These are phyloP conservation scores for Zelonia costaricensis DNA, from an alignment of 208 protist genomes.

Conservation along the genomic window DNA sequence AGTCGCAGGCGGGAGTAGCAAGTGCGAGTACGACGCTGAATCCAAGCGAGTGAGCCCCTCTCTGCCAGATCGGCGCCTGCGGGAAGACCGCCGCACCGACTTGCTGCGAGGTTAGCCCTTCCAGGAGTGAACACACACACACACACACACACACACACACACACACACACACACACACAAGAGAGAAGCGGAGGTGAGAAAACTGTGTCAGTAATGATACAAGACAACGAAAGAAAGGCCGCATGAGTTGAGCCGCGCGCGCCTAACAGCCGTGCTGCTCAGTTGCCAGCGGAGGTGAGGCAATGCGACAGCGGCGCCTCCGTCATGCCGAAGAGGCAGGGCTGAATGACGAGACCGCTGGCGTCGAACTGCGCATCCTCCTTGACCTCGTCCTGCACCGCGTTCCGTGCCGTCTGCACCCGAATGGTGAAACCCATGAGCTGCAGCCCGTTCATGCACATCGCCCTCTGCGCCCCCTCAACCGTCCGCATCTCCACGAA, in stretches of 20 bases:
- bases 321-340: slow-evolving; percentile 64
- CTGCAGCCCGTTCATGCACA: slow-evolving; percentile 60
- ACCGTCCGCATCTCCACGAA: slow-evolving; percentile 85
- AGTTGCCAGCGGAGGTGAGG: slow-evolving; percentile 1
- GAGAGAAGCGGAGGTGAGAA: neutral
- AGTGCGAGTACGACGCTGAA: too few species aligned
- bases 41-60: too few species aligned
- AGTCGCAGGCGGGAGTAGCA: too few species aligned
- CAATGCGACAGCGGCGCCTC: slow-evolving; percentile 27
- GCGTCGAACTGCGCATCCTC: slow-evolving; percentile 61
- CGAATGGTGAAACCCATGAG: slow-evolving; percentile 63
- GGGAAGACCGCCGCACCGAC: too few species aligned
- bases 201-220: neutral
- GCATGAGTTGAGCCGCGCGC: neutral
- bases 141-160: neutral
- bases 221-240: neutral
- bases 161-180: neutral
- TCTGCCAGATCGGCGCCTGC: too few species aligned
- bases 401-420: slow-evolving; percentile 73
- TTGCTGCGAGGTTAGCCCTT: too few species aligned
- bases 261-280: neutral
- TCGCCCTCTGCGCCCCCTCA: slow-evolving; percentile 44
- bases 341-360: slow-evolving; percentile 34
- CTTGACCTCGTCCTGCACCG: slow-evolving; percentile 71
- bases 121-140: neutral